phyloP scores from a whole-genome alignment of 2,329 filamentous ascomycete species.

The Aspergillus persii region DNA sequence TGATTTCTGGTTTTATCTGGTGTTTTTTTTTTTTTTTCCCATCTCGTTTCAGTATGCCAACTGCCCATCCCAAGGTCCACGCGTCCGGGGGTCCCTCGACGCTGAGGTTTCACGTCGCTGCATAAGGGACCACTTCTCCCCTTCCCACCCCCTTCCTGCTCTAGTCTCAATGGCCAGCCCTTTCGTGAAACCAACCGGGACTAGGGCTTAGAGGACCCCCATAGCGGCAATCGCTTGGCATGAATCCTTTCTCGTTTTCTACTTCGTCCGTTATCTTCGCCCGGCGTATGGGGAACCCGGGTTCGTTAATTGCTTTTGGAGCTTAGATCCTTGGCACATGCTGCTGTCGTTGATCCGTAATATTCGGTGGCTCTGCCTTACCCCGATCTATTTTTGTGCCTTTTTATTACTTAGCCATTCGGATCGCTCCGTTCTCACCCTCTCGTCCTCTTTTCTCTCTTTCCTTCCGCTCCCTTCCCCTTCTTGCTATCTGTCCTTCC shows the following conservation, averaged over 20 bases:
- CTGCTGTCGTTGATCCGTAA: background rate
- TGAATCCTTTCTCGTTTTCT: background rate
- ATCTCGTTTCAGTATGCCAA: too few relatives aligned
- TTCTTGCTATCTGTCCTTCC: background rate
- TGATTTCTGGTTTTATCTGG: too few relatives aligned
- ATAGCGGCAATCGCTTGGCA: background rate
- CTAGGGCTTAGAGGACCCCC: background rate
- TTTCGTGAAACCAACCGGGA: background rate
- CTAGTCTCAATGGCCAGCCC: background rate
- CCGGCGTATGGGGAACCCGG: background rate
- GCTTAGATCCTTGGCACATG: background rate
- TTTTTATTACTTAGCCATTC: background rate
- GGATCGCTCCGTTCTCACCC: background rate
- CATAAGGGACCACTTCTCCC: background rate
- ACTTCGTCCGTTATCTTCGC: background rate
- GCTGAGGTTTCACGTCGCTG: background rate
- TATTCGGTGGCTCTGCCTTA: background rate
- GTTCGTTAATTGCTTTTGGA: background rate
- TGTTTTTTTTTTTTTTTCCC: background rate
- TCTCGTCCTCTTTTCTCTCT: background rate
- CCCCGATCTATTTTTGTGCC: slow-evolving; percentile 5
- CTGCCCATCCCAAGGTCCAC: too few relatives aligned
- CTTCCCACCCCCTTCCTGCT: background rate
- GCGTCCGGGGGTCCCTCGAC: too few relatives aligned
- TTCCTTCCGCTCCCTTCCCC: background rate